These are phyloP conservation scores for Diaporthe citri DNA, from an alignment of 2,329 filamentous ascomycete species.

Conservation along the genomic window DNA sequence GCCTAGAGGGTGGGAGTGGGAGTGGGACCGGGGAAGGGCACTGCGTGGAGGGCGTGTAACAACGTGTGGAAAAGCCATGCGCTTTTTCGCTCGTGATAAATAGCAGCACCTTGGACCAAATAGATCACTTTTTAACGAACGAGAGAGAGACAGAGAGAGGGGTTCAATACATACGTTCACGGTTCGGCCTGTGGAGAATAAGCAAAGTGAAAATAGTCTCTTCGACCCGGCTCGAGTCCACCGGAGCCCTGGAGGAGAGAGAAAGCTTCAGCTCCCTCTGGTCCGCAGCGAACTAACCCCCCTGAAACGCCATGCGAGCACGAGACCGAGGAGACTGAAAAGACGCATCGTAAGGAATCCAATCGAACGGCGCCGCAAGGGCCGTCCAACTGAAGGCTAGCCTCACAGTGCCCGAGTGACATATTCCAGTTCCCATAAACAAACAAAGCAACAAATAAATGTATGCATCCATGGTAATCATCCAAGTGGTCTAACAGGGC, in stretches of 20 bases:
- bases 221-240: neutral
- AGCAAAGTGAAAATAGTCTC: neutral
- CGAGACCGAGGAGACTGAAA: neutral
- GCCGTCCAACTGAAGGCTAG: neutral
- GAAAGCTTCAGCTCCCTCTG: neutral
- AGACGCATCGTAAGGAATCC: neutral
- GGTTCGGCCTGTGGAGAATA: neutral
- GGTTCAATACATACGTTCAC: neutral
- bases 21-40: neutral
- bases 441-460: neutral
- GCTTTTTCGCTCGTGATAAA: neutral
- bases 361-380: neutral
- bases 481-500: conserved; percentile 6
- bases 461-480: neutral
- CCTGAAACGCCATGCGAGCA: neutral
- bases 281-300: too few species aligned
- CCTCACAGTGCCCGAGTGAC: neutral
- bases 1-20: neutral
- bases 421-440: too few species aligned
- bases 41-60: neutral
- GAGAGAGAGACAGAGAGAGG: too few species aligned
- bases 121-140: neutral
- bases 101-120: neutral
- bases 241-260: neutral
- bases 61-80: too few species aligned